Percentiles rank a stretch among this genome's conserved stretches.
These are phyloP conservation scores for Fusarium musae DNA, from an alignment of 2,329 filamentous ascomycete genomes.

Conservation along the genomic window DNA sequence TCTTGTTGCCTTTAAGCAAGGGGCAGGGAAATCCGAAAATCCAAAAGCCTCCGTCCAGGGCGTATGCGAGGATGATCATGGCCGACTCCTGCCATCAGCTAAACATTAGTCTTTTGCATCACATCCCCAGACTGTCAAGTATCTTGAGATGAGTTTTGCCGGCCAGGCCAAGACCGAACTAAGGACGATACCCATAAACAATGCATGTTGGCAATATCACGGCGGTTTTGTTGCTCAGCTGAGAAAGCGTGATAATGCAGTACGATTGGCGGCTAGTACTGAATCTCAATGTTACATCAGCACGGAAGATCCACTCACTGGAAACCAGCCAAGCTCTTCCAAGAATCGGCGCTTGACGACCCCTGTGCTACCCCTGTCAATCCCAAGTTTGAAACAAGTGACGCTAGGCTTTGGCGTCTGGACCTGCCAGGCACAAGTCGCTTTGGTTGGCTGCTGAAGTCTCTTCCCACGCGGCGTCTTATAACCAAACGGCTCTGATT, in stretches of 20 bases:
- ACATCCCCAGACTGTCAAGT: slow-evolving; percentile 13
- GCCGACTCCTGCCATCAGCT: slow-evolving; percentile 7
- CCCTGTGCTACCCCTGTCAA: slow-evolving; percentile 30
- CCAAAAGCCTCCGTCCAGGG: slow-evolving; percentile 1
- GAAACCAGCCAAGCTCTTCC: slow-evolving; percentile 37
- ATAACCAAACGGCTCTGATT: slow-evolving; percentile 22
- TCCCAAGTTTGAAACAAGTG: slow-evolving; percentile 35
- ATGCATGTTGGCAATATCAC: slow-evolving; percentile 13
- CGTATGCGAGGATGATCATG: neutral
- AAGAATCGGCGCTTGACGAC: slow-evolving; percentile 35
- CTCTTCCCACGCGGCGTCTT: slow-evolving; percentile 16
- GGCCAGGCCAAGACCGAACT: neutral
- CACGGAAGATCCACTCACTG: slow-evolving; percentile 30
- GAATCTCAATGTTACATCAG: slow-evolving; percentile 28
- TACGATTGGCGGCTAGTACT: slow-evolving; percentile 28
- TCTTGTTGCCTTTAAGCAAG: slow-evolving; percentile 3
- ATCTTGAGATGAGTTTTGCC: slow-evolving; percentile 3
- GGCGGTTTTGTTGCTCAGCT: slow-evolving; percentile 17
- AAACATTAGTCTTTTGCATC: slow-evolving; percentile 9
- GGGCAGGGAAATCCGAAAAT: slow-evolving; percentile 16
- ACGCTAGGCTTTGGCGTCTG: slow-evolving; percentile 34
- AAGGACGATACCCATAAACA: slow-evolving; percentile 13
- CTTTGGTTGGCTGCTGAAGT: slow-evolving; percentile 32
- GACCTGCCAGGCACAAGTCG: slow-evolving; percentile 26
- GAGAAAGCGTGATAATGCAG: slow-evolving; percentile 4